Conservation (phyloP, 2,329 filamentous ascomycete species). For the Didymosphaeria variabile region DNA sequence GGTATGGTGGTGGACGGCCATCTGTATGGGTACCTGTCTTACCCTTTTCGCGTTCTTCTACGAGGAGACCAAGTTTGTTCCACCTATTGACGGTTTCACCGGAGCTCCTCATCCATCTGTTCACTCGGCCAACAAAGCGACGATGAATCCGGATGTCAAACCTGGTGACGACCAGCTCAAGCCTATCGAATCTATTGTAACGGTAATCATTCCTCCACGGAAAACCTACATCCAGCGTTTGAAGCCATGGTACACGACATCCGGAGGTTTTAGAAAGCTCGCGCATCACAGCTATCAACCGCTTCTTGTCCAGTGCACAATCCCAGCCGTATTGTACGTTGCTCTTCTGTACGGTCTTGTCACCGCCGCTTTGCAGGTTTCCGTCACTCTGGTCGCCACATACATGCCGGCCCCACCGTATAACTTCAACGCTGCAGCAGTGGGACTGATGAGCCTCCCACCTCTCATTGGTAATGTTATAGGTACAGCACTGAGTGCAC, state of each 20-base stretch:
- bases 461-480: slow-evolving; percentile 53
- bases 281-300: slow-evolving; percentile 50
- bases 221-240: slow-evolving; percentile 58
- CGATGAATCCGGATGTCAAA: neutral
- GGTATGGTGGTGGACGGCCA: slow-evolving; percentile 49
- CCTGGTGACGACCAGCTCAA: neutral
- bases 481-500: slow-evolving; percentile 33
- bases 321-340: slow-evolving; percentile 52
- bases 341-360: slow-evolving; percentile 51
- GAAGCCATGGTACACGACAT: slow-evolving; percentile 43
- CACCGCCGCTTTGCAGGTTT: slow-evolving; percentile 51
- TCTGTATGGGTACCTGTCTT: slow-evolving; percentile 51
- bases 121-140: neutral
- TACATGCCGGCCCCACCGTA: slow-evolving; percentile 53
- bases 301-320: slow-evolving; percentile 46
- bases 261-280: slow-evolving; percentile 35
- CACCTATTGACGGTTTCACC: slow-evolving; percentile 16
- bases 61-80: slow-evolving; percentile 46
- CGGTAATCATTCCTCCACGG: slow-evolving; percentile 8
- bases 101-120: neutral
- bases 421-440: slow-evolving; percentile 48
- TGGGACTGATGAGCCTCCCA: slow-evolving; percentile 52
- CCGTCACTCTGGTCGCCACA: slow-evolving; percentile 47
- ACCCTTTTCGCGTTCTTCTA: slow-evolving; percentile 56
- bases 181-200: neutral